These are phyloP conservation scores for Irpex lacteus DNA, from an alignment of 1,284 basidiomycete species.

Conservation along the genomic window DNA sequence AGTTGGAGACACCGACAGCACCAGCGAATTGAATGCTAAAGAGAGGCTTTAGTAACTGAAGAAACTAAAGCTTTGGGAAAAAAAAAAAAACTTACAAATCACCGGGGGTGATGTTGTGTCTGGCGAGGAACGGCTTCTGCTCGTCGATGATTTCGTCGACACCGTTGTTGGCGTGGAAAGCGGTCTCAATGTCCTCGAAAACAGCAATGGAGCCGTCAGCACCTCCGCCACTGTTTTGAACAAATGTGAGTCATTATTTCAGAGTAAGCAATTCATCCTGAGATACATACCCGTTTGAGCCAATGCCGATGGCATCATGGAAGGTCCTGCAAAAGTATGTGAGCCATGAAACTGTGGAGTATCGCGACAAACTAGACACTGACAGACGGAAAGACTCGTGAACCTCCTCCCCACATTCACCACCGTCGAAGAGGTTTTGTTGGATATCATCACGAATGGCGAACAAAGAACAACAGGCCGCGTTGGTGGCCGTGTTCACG, in stretches of 20 bases:
- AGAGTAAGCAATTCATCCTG: not conserved
- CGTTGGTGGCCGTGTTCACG: conserved; percentile 30
- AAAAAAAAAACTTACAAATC: conserved; percentile 28
- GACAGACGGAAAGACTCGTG: conserved; percentile 39
- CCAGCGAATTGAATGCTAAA: conserved; percentile 27
- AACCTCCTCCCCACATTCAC: conserved; percentile 40
- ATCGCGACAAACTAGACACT: not conserved
- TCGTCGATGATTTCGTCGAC: conserved; percentile 24
- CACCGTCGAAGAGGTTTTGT: conserved; percentile 37
- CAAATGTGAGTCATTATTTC: not conserved
- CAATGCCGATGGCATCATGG: conserved; percentile 43
- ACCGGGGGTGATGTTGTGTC: conserved; percentile 23
- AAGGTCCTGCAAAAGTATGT: conserved; percentile 27
- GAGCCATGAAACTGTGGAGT: not conserved
- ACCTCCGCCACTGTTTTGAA: conserved; percentile 22
- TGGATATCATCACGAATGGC: conserved; percentile 37
- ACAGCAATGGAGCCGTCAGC: conserved; percentile 29
- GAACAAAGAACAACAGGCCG: conserved; percentile 38
- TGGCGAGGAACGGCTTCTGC: conserved; percentile 19
- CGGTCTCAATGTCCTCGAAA: conserved; percentile 21
- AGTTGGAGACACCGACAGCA: conserved; percentile 25
- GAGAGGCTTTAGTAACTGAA: not conserved
- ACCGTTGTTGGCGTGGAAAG: conserved; percentile 23
- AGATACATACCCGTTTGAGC: conserved; percentile 5
- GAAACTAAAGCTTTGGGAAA: not conserved